Evolutionary conservation across 208 protist species (phyloP).

Genomic region (Trypanosoma mega): DNA sequence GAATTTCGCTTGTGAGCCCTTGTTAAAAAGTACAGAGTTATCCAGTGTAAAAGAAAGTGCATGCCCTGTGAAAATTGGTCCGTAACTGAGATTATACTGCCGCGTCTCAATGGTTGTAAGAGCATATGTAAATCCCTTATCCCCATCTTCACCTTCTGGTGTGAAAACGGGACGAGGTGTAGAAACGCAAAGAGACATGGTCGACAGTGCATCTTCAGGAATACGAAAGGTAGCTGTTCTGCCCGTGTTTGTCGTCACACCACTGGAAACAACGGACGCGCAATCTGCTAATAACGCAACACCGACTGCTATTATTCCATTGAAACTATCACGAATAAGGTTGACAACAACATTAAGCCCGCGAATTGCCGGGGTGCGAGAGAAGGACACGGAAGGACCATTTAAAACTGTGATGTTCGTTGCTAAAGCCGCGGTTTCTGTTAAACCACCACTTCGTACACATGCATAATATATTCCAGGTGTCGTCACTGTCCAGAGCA

Average conservation of each 20-base stretch:
- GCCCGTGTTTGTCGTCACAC: constrained; percentile 30
- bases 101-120: constrained; percentile 28
- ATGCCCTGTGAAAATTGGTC: constrained; percentile 34
- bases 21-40: constrained; percentile 30
- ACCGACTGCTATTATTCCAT: constrained; percentile 45
- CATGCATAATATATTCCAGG: constrained; percentile 72
- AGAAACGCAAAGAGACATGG: constrained; percentile 49
- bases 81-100: constrained; percentile 51
- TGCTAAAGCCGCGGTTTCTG: constrained; percentile 23
- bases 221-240: constrained; percentile 39
- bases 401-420: constrained; percentile 39
- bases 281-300: constrained; percentile 39
- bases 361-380: constrained; percentile 33
- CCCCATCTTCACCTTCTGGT: constrained; percentile 12
- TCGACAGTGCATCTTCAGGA: constrained; percentile 29
- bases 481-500: constrained; percentile 32
- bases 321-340: constrained; percentile 23
- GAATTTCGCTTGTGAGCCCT: constrained; percentile 20
- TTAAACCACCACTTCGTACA: constrained; percentile 24
- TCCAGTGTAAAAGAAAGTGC: constrained; percentile 38
- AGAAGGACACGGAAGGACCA: constrained; percentile 33
- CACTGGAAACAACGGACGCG: constrained; percentile 24
- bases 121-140: constrained; percentile 33
- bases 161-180: constrained; percentile 28
- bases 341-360: constrained; percentile 49